A percentile compares a stretch with the other conserved stretches of the same genome.
These are phyloP conservation scores for Fraxinus cuspidata DNA, from an alignment of 257 asterid species.

Conservation along the genomic window DNA sequence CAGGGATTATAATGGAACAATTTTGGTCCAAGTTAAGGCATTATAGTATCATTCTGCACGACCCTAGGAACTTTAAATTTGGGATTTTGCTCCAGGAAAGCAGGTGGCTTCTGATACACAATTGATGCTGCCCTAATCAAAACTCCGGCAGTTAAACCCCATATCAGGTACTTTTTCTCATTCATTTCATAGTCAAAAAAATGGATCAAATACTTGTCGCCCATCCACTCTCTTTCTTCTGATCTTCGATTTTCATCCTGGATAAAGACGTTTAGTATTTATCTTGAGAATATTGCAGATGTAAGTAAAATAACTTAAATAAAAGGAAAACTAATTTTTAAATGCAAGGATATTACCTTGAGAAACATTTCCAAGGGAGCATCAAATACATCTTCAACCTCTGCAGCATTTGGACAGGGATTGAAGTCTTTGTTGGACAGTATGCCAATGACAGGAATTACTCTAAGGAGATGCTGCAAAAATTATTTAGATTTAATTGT, in stretches of 20 bases:
- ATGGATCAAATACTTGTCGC: constrained; percentile 71
- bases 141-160: constrained; percentile 97
- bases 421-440: constrained; percentile 65
- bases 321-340: not conserved
- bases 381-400: constrained; percentile 82
- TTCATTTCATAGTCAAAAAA: constrained; percentile 63
- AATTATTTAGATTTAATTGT: constrained; percentile 12
- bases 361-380: constrained; percentile 98
- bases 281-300: not conserved
- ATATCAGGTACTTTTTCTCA: constrained; percentile 60
- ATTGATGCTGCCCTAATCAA: constrained; percentile 88
- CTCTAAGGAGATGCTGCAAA: constrained; percentile 88
- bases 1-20: not conserved
- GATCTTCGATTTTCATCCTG: constrained; percentile 81
- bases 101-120: constrained; percentile 79
- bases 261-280: not conserved
- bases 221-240: constrained; percentile 89
- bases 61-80: constrained; percentile 59
- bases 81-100: constrained; percentile 76
- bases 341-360: constrained; percentile 49
- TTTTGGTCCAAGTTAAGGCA: constrained; percentile 37
- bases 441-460: constrained; percentile 91
- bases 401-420: constrained; percentile 72
- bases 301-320: not conserved
- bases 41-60: constrained; percentile 48